Base-by-base conservation (phyloP, 164 flowering plant species). In the Magnolia changhungtana region DNA sequence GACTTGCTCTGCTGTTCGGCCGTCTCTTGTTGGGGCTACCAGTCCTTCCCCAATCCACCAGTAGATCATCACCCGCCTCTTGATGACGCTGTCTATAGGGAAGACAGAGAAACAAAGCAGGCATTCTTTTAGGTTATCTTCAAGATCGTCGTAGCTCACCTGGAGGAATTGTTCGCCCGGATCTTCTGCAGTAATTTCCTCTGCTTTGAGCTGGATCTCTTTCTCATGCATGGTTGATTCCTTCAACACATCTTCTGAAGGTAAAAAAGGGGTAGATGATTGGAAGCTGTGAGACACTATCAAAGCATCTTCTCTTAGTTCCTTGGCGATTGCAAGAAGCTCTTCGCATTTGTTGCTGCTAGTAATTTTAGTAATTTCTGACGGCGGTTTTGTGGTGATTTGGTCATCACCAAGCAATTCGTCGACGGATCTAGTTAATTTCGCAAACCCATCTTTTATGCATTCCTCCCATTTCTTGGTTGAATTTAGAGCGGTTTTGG, bases 21-120 rank as follows among this genome's bases (percentile, higher is more conserved):
- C 74, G 1, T 29, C 74, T 1, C 3, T 49, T 3, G 31, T 74
- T 1, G 24, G 19, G 3, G 10, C 11, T 8, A 83, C 59, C 13
- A 82, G 72, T 5, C 81, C 85, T 76, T 86, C 87, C 7, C 84
- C 86, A 37, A 86, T 78, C 90, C 88, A 88, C 87, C 88, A 86
- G 37, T 83, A 78, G 14, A 82, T 66, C 58, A 86, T 23, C 2
- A 67, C n/a, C 78, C 84, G 85, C 78, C 76, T 86, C 78, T 80
- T 80, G 7, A 88, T 74, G 0, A 73, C 63, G 1, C 49, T 61
- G 19, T 76, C 68, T 27, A 81, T 80, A 5, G 90, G 88, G 68
- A 88, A 88, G 18, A 82, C 67, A 8, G 85, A 67, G 70, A 88
- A 81, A 31, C 83, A 84, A 20, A 86, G 64, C 77, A 86, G 75